Evolutionary conservation across 129 eudicot species (phyloP), one percentile per base, ranked within the genome.

Genomic region (Tagetes erecta): DNA sequence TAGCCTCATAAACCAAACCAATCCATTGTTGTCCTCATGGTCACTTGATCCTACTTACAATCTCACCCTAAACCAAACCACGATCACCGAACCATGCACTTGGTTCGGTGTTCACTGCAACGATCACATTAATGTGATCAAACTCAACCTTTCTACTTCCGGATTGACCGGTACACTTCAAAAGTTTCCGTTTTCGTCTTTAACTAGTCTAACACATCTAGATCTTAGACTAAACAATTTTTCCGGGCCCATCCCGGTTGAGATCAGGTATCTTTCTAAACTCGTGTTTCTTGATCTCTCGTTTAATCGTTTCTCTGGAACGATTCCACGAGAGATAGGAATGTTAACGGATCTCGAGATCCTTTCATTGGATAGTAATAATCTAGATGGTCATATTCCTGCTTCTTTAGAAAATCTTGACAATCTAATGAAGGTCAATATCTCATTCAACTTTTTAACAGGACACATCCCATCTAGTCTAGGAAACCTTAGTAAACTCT

Each of bases 61-160:
- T 68, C 45, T 50, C 8, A 78, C 53, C 67, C 2, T 31, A 4
- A 50, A 42, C 42, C 76, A 27, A 60, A 73, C 71, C 73, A 78
- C 75, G 0, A 51, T 34, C 6, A 39, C 40, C n/a, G 1, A 59
- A 52, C 80, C 81, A 73, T 84, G 88, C 81, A 68, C 62, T 11
- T 84, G 84, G 87, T 80, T 38, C 9, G 84, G 87, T 2, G 77
- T 84, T 68, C 74, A 35, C 36, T 84, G 87, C 72, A 51, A 73
- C 37, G 9, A 49, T 47, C 49, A 13, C 12, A 74, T 50, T 34
- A 14, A 73, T 36, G 68, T 84, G 46, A 10, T 33, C 47, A 27
- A 59, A 31, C 68, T 84, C 72, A 65, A 74, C 33, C 73, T 80
- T 45, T 42, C 80, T 0, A 27, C 55, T 27, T 80, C 83, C 8